phyloP scores from a whole-genome alignment of 352 stramenopile species.

The Globisporangium cystogenes region DNA sequence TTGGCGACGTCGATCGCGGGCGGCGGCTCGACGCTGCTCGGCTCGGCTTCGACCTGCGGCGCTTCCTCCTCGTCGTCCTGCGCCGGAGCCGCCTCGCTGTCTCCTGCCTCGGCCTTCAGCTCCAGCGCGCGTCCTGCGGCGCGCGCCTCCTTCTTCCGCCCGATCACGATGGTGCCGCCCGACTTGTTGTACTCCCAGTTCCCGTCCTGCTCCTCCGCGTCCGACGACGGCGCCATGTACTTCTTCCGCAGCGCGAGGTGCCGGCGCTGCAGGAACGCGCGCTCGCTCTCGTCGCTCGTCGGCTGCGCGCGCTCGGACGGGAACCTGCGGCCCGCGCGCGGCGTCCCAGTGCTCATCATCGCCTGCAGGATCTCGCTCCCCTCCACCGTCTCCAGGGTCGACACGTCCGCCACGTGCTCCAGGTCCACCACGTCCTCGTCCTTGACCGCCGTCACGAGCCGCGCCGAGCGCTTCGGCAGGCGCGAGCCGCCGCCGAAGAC shows the following conservation, averaged over 20 bases:
- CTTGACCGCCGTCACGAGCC: slow-evolving; percentile 11
- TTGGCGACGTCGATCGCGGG: not conserved
- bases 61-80: no score
- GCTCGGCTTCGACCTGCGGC: no score
- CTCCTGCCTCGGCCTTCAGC: not conserved
- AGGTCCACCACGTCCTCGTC: slow-evolving; percentile 45
- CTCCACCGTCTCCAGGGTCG: slow-evolving; percentile 50
- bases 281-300: slow-evolving; percentile 45
- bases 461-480: slow-evolving; percentile 6
- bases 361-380: slow-evolving; percentile 53
- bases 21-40: not conserved
- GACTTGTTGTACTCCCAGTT: slow-evolving; percentile 16
- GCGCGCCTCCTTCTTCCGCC: slow-evolving; percentile 11
- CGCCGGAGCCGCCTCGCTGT: not conserved
- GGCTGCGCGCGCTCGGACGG: slow-evolving; percentile 37
- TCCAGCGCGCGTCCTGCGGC: not conserved
- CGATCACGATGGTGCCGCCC: slow-evolving; percentile 10
- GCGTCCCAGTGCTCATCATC: slow-evolving; percentile 36
- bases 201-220: slow-evolving; percentile 12
- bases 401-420: slow-evolving; percentile 24
- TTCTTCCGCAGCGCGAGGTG: slow-evolving; percentile 33
- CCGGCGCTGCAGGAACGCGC: slow-evolving; percentile 35
- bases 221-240: slow-evolving; percentile 26
- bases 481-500: slow-evolving; percentile 5
- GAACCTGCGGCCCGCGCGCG: slow-evolving; percentile 36